A percentile compares a stretch with the other conserved stretches of the same genome.
Conservation (phyloP, 2,329 filamentous ascomycete species). For the Beauveria australis region DNA sequence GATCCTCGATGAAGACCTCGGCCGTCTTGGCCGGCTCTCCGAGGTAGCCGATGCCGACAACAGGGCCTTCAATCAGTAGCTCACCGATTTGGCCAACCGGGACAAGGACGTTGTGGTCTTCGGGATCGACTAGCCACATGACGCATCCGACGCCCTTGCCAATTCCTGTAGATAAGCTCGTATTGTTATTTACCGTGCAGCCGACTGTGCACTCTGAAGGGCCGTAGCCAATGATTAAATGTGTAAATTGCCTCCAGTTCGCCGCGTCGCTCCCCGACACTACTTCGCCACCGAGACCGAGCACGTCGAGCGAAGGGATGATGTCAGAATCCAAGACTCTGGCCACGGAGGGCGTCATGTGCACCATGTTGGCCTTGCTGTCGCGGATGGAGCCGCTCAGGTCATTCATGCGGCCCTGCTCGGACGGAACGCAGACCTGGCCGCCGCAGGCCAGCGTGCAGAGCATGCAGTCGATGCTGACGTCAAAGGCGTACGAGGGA, state of each 20-base stretch:
- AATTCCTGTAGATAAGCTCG: constrained; percentile 34
- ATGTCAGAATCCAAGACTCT: constrained; percentile 37
- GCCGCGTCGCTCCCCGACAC: constrained; percentile 43
- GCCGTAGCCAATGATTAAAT: constrained; percentile 44
- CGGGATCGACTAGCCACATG: constrained; percentile 44
- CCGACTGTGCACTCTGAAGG: constrained; percentile 48
- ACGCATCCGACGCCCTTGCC: constrained; percentile 39
- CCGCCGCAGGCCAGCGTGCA: constrained; percentile 43
- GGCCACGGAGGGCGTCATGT: constrained; percentile 44
- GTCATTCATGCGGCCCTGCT: constrained; percentile 44
- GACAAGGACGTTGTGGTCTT: constrained; percentile 36
- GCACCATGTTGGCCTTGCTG: constrained; percentile 39
- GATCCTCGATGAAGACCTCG: constrained; percentile 48
- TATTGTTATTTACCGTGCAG: constrained; percentile 39
- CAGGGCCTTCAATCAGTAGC: constrained; percentile 47
- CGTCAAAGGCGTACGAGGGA: constrained; percentile 47
- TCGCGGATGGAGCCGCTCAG: constrained; percentile 36
- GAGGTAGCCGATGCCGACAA: constrained; percentile 56
- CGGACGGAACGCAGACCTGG: constrained; percentile 45
- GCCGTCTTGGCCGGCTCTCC: constrained; percentile 49
- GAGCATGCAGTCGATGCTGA: constrained; percentile 46
- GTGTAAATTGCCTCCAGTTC: constrained; percentile 36
- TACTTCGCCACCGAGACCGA: constrained; percentile 43
- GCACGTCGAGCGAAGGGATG: constrained; percentile 37
- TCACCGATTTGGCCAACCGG: constrained; percentile 43